Evolutionary conservation across 2,329 filamentous ascomycete genomes (phyloP).

Genomic region (Teratosphaeria viscida): DNA sequence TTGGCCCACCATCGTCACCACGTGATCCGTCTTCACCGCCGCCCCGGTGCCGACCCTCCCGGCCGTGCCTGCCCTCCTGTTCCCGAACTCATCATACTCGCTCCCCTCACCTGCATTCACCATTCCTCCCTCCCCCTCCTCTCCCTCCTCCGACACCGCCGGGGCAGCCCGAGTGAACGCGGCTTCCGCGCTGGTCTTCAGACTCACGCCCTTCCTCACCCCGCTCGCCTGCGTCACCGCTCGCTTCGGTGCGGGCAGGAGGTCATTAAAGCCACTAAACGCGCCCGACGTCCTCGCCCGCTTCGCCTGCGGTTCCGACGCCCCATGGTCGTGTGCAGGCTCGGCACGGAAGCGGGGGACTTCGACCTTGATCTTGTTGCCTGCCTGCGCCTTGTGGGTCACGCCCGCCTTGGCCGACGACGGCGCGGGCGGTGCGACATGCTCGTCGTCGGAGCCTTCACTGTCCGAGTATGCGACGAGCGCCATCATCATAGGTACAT

Average conservation of each 20-base stretch:
- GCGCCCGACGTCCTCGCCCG: conserved; percentile 53
- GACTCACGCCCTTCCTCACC: conserved; percentile 50
- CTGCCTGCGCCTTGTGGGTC: conserved; percentile 36
- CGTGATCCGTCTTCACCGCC: conserved; percentile 28
- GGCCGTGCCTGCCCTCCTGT: neutral
- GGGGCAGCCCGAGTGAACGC: conserved; percentile 63
- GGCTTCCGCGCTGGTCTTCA: conserved; percentile 76
- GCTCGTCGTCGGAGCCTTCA: conserved; percentile 51
- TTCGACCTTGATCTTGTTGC: conserved; percentile 78
- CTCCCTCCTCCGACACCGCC: conserved; percentile 20
- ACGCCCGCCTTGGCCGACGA: conserved; percentile 21
- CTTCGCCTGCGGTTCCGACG: conserved; percentile 57
- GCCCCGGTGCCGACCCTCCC: neutral
- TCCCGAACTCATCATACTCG: conserved; percentile 7
- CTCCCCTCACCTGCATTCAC: conserved; percentile 16
- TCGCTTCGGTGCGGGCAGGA: conserved; percentile 75
- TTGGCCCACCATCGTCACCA: conserved; percentile 63
- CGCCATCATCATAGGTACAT: conserved; percentile 44
- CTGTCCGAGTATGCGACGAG: conserved; percentile 79
- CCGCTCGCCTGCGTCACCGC: conserved; percentile 18
- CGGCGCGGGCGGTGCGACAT: conserved; percentile 11
- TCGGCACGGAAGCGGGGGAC: conserved; percentile 49
- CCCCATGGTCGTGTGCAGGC: conserved; percentile 26
- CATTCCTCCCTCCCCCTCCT: conserved; percentile 32
- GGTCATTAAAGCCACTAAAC: conserved; percentile 75